These are phyloP conservation scores for Aureobasidium sp. DNA, from an alignment of 2,329 filamentous ascomycete genomes.

Conservation along the genomic window DNA sequence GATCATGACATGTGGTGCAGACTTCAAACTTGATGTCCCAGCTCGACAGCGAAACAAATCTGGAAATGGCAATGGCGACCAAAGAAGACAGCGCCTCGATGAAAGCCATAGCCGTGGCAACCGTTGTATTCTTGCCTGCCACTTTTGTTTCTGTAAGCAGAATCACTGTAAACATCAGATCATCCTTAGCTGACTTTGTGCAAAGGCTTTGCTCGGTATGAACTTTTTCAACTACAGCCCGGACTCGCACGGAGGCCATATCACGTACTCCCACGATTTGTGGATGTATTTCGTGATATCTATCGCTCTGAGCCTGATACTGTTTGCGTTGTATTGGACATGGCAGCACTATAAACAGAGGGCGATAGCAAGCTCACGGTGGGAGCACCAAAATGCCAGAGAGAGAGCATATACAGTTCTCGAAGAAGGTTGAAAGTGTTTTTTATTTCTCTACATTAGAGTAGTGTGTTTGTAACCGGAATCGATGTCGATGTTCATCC, in stretches of 20 bases:
- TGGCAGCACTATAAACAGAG: not conserved
- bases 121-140: conserved; percentile 33
- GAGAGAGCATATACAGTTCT: not conserved
- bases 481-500: too few relatives aligned
- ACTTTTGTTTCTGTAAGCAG: conserved; percentile 15
- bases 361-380: not conserved
- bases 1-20: not conserved
- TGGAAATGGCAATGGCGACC: conserved; percentile 22
- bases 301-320: not conserved
- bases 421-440: not conserved
- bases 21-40: conserved; percentile 36
- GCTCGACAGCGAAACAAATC: conserved; percentile 27
- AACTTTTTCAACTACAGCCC: conserved; percentile 3
- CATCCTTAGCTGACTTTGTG: not conserved
- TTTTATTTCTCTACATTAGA: too few relatives aligned
- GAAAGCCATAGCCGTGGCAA: conserved; percentile 35
- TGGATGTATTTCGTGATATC: conserved; percentile 10
- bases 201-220: conserved; percentile 1
- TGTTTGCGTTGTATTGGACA: not conserved
- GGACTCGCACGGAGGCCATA: not conserved
- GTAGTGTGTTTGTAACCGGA: too few relatives aligned
- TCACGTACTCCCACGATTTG: not conserved
- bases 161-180: not conserved
- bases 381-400: not conserved
- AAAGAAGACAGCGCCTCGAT: conserved; percentile 33